Conservation (phyloP, 1,284 basidiomycete genomes). For the Tilletia caries region DNA sequence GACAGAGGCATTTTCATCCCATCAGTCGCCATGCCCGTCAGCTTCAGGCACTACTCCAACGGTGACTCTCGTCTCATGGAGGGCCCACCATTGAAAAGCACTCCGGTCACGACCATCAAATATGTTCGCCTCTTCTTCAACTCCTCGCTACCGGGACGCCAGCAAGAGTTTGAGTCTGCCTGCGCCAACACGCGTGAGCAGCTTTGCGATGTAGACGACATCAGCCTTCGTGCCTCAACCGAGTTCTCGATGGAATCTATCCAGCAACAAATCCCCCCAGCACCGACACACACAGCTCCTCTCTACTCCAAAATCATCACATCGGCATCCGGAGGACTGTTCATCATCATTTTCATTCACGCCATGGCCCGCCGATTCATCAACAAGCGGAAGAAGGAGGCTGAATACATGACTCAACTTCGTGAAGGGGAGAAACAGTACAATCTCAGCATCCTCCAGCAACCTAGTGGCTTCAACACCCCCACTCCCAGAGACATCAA, state of each 20-base stretch:
- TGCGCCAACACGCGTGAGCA: constrained; percentile 24
- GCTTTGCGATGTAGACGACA: constrained; percentile 41
- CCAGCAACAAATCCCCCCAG: background rate
- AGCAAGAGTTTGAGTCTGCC: constrained; percentile 29
- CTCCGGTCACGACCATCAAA: constrained; percentile 31
- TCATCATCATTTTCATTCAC: constrained; percentile 37
- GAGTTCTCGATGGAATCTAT: constrained; percentile 18
- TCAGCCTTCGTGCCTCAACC: constrained; percentile 36
- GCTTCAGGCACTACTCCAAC: constrained; percentile 39
- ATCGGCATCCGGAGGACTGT: constrained; percentile 30
- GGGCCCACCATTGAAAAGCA: constrained; percentile 31
- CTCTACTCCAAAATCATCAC: constrained; percentile 29
- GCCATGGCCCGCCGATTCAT: constrained; percentile 18
- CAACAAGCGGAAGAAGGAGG: constrained; percentile 12
- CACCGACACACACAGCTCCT: constrained; percentile 20
- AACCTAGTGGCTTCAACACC: background rate
- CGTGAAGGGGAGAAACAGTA: constrained; percentile 5
- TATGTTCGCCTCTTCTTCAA: constrained; percentile 49
- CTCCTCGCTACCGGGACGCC: constrained; percentile 35
- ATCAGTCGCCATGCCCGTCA: constrained; percentile 29
- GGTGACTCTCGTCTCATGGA: constrained; percentile 34
- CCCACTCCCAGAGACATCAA: background rate
- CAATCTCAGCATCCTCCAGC: constrained; percentile 5
- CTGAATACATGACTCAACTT: constrained; percentile 11
- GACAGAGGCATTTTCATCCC: constrained; percentile 30